Evolutionary conservation across 306 rosid genomes (phyloP).

Genomic region (Corylus avellana): DNA sequence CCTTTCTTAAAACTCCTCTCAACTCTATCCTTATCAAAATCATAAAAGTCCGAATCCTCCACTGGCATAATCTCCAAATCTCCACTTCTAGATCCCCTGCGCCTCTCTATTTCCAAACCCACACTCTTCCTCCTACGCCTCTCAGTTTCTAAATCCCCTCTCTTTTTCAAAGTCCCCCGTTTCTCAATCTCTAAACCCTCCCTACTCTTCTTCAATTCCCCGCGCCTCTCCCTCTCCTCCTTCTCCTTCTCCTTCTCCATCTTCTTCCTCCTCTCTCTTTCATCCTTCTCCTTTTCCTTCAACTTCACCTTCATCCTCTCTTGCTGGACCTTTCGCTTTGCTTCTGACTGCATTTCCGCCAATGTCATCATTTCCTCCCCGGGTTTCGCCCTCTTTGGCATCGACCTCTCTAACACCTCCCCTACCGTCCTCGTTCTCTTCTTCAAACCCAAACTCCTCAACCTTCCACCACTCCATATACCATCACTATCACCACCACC

Average conservation of each 20-base stretch:
- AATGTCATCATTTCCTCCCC: conserved; percentile 80
- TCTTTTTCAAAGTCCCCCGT: conserved; percentile 20
- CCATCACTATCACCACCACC: conserved; percentile 17
- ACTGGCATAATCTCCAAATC: conserved; percentile 51
- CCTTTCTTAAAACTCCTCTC: conserved; percentile 84
- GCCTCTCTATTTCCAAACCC: conserved; percentile 24
- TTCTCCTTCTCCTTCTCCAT: conserved; percentile 29
- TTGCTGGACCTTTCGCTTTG: conserved; percentile 47
- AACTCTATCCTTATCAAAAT: conserved; percentile 76
- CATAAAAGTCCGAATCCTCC: conserved; percentile 81
- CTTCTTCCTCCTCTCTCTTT: conserved; percentile 27
- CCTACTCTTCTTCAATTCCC: conserved; percentile 24
- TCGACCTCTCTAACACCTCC: conserved; percentile 70
- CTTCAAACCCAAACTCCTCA: conserved; percentile 47
- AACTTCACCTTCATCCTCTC: conserved; percentile 38
- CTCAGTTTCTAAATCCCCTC: conserved; percentile 27
- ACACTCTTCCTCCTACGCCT: conserved; percentile 24
- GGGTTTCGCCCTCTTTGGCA: conserved; percentile 37
- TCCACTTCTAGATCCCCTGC: conserved; percentile 20
- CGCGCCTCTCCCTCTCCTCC: conserved; percentile 18
- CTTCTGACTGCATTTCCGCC: conserved; percentile 67
- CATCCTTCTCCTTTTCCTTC: conserved; percentile 37
- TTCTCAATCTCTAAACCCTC: conserved; percentile 22
- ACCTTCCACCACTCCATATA: conserved; percentile 34
- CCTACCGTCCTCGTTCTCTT: conserved; percentile 67